Conservation (phyloP, 1,284 basidiomycete species). For the Pyrrhoderma noxium region DNA sequence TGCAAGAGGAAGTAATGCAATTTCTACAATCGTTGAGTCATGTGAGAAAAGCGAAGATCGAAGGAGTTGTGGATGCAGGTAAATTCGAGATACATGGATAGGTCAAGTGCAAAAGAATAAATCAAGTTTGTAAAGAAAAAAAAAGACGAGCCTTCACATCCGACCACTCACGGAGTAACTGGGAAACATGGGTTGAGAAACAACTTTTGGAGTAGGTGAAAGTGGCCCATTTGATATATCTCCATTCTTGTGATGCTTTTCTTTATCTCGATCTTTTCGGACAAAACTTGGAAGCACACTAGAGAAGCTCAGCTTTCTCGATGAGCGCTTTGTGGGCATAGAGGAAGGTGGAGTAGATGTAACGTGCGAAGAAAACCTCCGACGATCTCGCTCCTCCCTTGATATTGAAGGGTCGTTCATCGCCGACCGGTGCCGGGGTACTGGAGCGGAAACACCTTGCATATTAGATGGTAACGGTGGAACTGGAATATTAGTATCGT, state of each 20-base stretch:
- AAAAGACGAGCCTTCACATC: not conserved
- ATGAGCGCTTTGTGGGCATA: conserved; percentile 36
- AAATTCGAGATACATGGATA: conserved; percentile 1
- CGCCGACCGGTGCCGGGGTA: not conserved
- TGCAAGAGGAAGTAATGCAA: not conserved
- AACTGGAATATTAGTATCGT: conserved; percentile 1
- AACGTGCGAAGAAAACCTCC: conserved; percentile 4
- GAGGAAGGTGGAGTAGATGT: conserved; percentile 7
- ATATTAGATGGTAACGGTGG: conserved; percentile 8
- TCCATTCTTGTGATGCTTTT: conserved; percentile 15
- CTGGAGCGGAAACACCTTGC: not conserved
- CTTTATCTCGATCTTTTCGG: conserved; percentile 31
- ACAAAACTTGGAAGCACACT: conserved; percentile 56
- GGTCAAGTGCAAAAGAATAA: conserved; percentile 1
- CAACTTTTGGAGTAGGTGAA: not conserved
- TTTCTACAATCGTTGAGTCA: conserved; percentile 4
- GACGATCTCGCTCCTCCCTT: conserved; percentile 7
- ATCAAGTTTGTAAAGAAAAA: not conserved
- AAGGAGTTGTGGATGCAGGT: not conserved
- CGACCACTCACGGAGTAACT: conserved; percentile 7
- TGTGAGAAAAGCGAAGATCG: not conserved
- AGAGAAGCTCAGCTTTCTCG: conserved; percentile 62
- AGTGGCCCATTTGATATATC: not conserved
- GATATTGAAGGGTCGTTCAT: not conserved
- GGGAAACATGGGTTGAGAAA: not conserved